Evolutionary conservation across 768 basidiomycete genomes (phyloP).

Genomic region (Tephrocybe rancida): DNA sequence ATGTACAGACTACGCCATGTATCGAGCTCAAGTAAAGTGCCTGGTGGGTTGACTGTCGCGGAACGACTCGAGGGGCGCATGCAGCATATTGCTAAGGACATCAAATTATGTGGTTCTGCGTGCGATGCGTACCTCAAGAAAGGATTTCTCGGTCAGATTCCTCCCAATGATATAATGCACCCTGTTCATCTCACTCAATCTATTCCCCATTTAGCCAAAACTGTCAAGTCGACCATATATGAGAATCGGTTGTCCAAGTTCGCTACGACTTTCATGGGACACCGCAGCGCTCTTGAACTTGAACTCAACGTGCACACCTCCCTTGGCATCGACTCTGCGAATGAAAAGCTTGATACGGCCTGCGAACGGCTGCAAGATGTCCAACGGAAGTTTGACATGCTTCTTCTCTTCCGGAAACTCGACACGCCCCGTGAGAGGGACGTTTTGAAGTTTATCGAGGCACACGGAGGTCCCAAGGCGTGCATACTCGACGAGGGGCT

Average conservation of each 20-base stretch:
- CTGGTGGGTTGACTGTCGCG: conserved; percentile 33
- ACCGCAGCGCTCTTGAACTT: neutral
- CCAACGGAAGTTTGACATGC: conserved; percentile 33
- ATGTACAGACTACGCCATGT: conserved; percentile 30
- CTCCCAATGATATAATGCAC: neutral
- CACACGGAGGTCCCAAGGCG: conserved; percentile 38
- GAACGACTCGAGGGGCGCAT: conserved; percentile 30
- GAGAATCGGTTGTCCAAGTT: neutral
- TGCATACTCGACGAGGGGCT: conserved; percentile 34
- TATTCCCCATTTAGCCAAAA: conserved; percentile 28
- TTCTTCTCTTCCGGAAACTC: conserved; percentile 37
- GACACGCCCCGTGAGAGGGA: conserved; percentile 43
- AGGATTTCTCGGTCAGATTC: conserved; percentile 35
- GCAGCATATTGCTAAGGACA: conserved; percentile 36
- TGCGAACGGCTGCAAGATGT: conserved; percentile 19
- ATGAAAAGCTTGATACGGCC: conserved; percentile 30
- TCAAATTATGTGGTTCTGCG: conserved; percentile 43
- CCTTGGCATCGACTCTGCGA: conserved; percentile 1
- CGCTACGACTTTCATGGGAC: neutral
- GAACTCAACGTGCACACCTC: neutral
- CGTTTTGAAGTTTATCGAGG: conserved; percentile 36
- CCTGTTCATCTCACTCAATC: neutral
- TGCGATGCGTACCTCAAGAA: conserved; percentile 51
- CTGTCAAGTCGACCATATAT: conserved; percentile 3
- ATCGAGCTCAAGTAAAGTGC: conserved; percentile 24